Evolutionary conservation across 345 rosid species (phyloP).

Genomic region (Aegle marmelos): DNA sequence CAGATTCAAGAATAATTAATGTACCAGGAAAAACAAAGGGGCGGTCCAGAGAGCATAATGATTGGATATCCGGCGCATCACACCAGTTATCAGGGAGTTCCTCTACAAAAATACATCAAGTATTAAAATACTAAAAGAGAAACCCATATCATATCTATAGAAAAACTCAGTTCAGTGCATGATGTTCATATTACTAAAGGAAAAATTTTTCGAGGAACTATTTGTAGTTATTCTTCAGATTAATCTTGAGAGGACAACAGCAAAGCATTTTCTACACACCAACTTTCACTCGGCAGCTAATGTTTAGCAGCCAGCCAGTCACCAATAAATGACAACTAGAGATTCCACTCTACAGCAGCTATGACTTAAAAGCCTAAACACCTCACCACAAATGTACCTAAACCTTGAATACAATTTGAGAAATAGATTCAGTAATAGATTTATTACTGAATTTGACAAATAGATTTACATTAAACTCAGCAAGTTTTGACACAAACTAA

Average conservation of each 20-base stretch:
- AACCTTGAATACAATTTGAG: background rate
- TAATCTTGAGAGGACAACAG: background rate
- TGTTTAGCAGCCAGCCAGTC: background rate
- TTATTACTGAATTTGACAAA: too few species aligned
- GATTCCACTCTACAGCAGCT: background rate
- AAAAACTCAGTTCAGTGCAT: background rate
- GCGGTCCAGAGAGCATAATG: constrained; percentile 68
- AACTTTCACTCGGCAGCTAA: background rate
- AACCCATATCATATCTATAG: background rate
- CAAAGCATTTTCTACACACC: background rate
- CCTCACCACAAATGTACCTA: background rate
- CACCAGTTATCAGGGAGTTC: constrained; percentile 72
- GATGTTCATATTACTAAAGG: background rate
- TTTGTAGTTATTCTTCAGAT: background rate
- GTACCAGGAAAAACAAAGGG: constrained; percentile 92
- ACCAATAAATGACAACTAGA: background rate
- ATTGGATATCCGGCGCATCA: constrained; percentile 52
- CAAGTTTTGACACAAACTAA: background rate
- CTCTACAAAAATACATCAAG: constrained; percentile 42
- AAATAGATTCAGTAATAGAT: background rate
- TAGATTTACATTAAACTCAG: background rate
- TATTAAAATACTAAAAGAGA: constrained; percentile 6
- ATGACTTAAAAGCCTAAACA: background rate
- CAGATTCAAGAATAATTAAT: constrained; percentile 7
- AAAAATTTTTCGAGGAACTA: background rate